Conservation (phyloP, 192 early-diverging fungal species). For the Spizellomyces punctatus region DNA sequence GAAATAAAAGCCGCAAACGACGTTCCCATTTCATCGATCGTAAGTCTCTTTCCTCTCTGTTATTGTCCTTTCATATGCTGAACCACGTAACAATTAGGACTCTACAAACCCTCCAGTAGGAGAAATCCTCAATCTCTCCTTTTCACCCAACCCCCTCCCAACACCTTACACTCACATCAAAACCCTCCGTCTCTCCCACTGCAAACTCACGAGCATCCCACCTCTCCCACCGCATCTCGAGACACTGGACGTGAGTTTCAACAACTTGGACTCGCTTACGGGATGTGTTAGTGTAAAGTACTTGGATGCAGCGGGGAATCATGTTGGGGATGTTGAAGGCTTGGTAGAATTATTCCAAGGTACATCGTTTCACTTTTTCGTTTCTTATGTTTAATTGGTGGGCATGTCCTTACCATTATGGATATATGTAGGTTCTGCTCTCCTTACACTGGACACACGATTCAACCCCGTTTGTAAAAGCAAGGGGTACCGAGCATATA, state of each 20-base stretch:
- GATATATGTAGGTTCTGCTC: neutral
- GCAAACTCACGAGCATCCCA: constrained; percentile 40
- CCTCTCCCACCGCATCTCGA: constrained; percentile 36
- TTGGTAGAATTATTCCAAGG: constrained; percentile 9
- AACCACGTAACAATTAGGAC: neutral
- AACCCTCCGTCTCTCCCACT: constrained; percentile 29
- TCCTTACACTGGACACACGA: constrained; percentile 41
- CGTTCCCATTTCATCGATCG: neutral
- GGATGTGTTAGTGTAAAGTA: constrained; percentile 16
- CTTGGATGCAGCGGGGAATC: constrained; percentile 44
- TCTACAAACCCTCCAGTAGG: constrained; percentile 3
- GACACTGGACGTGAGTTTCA: constrained; percentile 53
- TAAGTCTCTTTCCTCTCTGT: neutral
- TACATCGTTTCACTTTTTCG: neutral
- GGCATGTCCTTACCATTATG: neutral
- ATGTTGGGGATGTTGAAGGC: constrained; percentile 13
- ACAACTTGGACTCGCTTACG: constrained; percentile 26
- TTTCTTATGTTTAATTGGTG: neutral
- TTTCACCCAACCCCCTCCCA: neutral
- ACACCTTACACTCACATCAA: neutral
- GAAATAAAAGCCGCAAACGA: constrained; percentile 29
- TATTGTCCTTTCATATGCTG: neutral
- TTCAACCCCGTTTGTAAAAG: constrained; percentile 48
- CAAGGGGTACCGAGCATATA: constrained; percentile 40
- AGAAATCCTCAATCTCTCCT: constrained; percentile 12